Percentiles rank a stretch among this genome's conserved stretches.
phyloP scores from a whole-genome alignment of 2,329 filamentous ascomycete genomes.

The Hypoxylon sp. region DNA sequence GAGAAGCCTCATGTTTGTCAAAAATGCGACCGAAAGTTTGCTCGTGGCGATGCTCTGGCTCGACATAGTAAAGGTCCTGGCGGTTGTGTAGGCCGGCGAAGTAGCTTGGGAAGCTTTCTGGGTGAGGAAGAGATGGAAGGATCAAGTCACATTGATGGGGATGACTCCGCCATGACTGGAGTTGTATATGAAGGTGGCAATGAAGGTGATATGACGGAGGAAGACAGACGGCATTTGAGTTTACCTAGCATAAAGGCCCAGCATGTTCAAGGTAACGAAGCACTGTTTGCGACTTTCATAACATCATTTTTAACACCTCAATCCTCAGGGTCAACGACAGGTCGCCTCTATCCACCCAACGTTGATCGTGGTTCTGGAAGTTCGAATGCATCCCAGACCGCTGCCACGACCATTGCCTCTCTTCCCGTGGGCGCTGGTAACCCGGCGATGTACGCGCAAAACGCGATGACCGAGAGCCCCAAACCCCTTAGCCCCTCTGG shows the following conservation, averaged over 20 bases:
- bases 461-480: constrained; percentile 85
- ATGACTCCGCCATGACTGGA: constrained; percentile 69
- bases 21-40: constrained; percentile 95
- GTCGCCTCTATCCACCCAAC: constrained; percentile 73
- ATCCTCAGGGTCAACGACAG: constrained; percentile 64
- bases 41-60: constrained; percentile 92
- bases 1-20: constrained; percentile 95
- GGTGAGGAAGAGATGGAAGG: constrained; percentile 80
- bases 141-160: constrained; percentile 60
- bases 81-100: constrained; percentile 90
- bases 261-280: constrained; percentile 68
- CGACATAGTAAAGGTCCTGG: constrained; percentile 96
- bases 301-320: constrained; percentile 82
- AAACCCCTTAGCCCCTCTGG: constrained; percentile 81
- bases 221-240: constrained; percentile 73
- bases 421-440: constrained; percentile 61
- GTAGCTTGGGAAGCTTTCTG: constrained; percentile 85
- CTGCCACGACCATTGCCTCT: constrained; percentile 64
- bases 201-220: constrained; percentile 71
- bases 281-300: constrained; percentile 63
- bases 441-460: constrained; percentile 74
- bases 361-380: constrained; percentile 67
- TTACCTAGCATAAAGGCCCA: constrained; percentile 81
- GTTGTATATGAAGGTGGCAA: constrained; percentile 68
- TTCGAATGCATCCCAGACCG: constrained; percentile 67